These are phyloP conservation scores for Pseudocercospora eumusae DNA, from an alignment of 2,329 filamentous ascomycete species.

Conservation along the genomic window DNA sequence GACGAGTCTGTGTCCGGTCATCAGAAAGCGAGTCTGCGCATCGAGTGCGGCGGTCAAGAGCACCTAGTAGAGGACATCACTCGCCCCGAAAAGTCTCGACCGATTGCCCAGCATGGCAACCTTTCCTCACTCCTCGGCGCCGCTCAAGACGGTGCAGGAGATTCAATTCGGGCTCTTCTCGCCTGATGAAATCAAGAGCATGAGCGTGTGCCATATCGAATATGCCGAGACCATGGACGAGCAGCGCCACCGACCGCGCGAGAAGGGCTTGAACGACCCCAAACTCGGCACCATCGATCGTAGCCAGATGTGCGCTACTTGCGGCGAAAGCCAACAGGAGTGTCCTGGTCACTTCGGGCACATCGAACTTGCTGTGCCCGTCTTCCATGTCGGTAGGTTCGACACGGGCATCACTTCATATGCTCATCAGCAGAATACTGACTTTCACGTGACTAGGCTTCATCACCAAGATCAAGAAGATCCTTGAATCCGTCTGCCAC, in stretches of 20 bases:
- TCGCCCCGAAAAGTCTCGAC: slow-evolving; percentile 2
- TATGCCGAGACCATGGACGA: slow-evolving; percentile 99
- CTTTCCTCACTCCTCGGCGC: slow-evolving; percentile 89
- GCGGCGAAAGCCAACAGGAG: slow-evolving; percentile 90
- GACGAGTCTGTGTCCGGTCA: slow-evolving; percentile 13
- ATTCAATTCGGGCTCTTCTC: slow-evolving; percentile 98
- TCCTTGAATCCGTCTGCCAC: slow-evolving; percentile 97
- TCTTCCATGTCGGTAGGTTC: slow-evolving; percentile 75
- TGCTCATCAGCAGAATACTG: slow-evolving; percentile 3
- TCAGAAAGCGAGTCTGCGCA: slow-evolving; percentile 12
- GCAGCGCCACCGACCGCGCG: slow-evolving; percentile 83
- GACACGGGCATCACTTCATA: slow-evolving; percentile 13
- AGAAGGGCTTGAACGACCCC: slow-evolving; percentile 91
- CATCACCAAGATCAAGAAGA: slow-evolving; percentile 98
- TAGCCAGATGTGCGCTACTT: slow-evolving; percentile 93
- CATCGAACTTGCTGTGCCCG: slow-evolving; percentile 94
- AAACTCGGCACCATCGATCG: slow-evolving; percentile 95
- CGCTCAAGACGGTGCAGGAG: slow-evolving; percentile 96
- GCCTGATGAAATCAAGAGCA: slow-evolving; percentile 97
- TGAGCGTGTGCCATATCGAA: slow-evolving; percentile 94
- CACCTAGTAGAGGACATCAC: slow-evolving; percentile 10
- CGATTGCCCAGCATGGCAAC: slow-evolving; percentile 74
- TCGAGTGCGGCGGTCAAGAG: slow-evolving; percentile 11
- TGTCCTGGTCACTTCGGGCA: slow-evolving; percentile 98
- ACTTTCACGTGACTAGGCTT: slow-evolving; percentile 66